Evolutionary conservation across 495 filamentous ascomycete species (phyloP).

Genomic region (Aspergillus egyptiacus): DNA sequence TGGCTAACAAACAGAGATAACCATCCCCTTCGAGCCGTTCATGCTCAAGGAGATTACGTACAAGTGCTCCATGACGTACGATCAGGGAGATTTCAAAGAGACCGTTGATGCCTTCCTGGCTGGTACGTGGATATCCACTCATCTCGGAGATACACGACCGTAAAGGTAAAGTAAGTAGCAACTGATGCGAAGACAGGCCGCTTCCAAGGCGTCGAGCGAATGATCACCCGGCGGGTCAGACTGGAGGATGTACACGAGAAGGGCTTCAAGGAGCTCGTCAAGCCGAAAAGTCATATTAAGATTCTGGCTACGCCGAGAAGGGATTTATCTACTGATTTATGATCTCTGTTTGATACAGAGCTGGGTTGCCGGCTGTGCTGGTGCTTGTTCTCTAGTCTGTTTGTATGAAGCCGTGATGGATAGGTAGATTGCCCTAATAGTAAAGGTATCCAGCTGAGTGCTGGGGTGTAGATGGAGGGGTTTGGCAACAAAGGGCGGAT

Average conservation of each 20-base stretch:
- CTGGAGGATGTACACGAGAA: conserved; percentile 48
- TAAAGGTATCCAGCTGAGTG: too few relatives aligned
- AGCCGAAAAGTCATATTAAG: conserved; percentile 53
- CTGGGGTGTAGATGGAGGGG: too few relatives aligned
- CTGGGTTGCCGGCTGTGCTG: too few relatives aligned
- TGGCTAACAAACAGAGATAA: conserved; percentile 15
- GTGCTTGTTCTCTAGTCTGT: too few relatives aligned
- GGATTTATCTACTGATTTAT: background rate
- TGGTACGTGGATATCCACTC: too few relatives aligned
- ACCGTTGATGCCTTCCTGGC: conserved; percentile 47
- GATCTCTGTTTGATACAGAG: too few relatives aligned
- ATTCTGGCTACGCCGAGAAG: conserved; percentile 39
- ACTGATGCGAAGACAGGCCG: too few relatives aligned
- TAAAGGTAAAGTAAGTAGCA: too few relatives aligned
- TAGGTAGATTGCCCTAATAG: too few relatives aligned
- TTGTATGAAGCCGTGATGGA: too few relatives aligned
- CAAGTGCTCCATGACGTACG: conserved; percentile 34
- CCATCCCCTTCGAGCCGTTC: conserved; percentile 3
- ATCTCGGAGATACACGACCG: too few relatives aligned
- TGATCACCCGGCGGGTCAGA: conserved; percentile 50
- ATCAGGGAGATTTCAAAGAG: conserved; percentile 47
- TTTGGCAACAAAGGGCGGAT: too few relatives aligned
- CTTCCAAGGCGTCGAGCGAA: conserved; percentile 39
- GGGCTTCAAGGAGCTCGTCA: conserved; percentile 48
- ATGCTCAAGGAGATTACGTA: conserved; percentile 22